phyloP scores from a whole-genome alignment of 768 basidiomycete species.

The Mycena polygramma region DNA sequence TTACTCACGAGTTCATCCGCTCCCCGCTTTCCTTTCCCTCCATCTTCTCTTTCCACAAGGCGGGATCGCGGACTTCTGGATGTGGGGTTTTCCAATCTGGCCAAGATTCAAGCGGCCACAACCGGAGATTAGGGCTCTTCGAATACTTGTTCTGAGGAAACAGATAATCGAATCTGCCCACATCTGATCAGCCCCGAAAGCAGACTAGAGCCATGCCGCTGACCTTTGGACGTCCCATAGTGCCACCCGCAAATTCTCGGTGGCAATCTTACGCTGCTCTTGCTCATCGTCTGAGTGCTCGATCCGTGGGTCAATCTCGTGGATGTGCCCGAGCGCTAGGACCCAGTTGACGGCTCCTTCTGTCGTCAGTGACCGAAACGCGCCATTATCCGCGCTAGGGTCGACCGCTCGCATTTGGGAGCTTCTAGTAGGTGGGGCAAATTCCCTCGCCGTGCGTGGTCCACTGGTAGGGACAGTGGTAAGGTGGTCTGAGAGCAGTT shows the following conservation, averaged over 20 bases:
- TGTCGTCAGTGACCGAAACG: conserved; percentile 33
- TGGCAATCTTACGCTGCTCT: conserved; percentile 16
- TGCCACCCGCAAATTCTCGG: conserved; percentile 23
- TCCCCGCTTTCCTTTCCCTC: neutral
- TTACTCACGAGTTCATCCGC: conserved; percentile 25
- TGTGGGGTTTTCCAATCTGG: conserved; percentile 25
- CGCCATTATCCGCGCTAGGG: conserved; percentile 33
- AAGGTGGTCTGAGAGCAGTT: neutral
- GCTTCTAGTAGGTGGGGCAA: neutral
- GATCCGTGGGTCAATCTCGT: conserved; percentile 18
- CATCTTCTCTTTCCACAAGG: neutral
- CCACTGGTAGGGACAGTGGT: neutral
- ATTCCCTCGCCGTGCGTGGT: conserved; percentile 21
- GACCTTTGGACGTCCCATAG: conserved; percentile 38
- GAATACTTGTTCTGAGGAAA: conserved; percentile 28
- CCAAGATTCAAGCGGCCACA: conserved; percentile 25
- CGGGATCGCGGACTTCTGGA: neutral
- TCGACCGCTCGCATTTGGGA: conserved; percentile 33
- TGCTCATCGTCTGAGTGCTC: neutral
- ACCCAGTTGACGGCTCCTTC: conserved; percentile 30
- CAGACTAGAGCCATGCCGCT: neutral
- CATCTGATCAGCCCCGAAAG: neutral
- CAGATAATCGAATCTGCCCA: conserved; percentile 33
- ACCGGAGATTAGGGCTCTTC: conserved; percentile 26
- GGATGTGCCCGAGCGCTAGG: conserved; percentile 8